A percentile compares a stretch with the other conserved stretches of the same genome.
Evolutionary conservation across 495 filamentous ascomycete genomes (phyloP).

Genomic region (Penicillium robsamsonii): DNA sequence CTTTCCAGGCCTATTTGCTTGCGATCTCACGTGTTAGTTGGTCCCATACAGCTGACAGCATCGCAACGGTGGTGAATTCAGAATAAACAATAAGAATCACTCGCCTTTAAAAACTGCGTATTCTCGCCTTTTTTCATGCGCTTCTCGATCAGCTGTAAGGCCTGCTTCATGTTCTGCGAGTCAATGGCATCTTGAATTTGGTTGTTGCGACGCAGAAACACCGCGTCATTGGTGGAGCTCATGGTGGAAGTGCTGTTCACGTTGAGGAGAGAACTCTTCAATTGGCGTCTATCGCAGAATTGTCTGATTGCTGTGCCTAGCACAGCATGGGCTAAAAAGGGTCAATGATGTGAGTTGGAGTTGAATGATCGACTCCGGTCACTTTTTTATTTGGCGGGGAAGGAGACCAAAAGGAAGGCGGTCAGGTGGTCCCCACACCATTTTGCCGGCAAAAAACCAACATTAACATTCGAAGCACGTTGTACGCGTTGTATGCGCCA

Average conservation of each 20-base stretch:
- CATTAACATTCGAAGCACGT: background rate
- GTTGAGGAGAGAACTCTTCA: background rate
- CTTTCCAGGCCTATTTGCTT: slow-evolving; percentile 49
- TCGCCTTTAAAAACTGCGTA: slow-evolving; percentile 40
- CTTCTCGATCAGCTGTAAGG: slow-evolving; percentile 58
- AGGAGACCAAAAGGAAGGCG: slow-evolving; percentile 24
- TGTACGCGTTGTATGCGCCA: background rate
- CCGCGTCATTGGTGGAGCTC: slow-evolving; percentile 43
- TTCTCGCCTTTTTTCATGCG: slow-evolving; percentile 61
- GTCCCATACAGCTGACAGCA: background rate
- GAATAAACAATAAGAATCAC: slow-evolving; percentile 2
- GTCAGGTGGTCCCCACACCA: slow-evolving; percentile 18
- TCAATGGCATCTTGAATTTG: slow-evolving; percentile 59
- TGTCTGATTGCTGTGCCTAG: slow-evolving; percentile 29
- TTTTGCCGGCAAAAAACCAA: slow-evolving; percentile 4
- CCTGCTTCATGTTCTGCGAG: slow-evolving; percentile 55
- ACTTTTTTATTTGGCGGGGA: slow-evolving; percentile 32
- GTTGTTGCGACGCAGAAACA: slow-evolving; percentile 55
- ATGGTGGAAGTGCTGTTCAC: slow-evolving; percentile 13
- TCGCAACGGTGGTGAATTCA: background rate
- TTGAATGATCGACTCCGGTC: slow-evolving; percentile 7
- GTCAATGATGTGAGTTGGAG: slow-evolving; percentile 1
- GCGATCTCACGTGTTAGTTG: slow-evolving; percentile 2
- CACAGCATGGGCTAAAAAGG: slow-evolving; percentile 28
- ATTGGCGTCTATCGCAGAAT: background rate